These are phyloP conservation scores for Mikania micrantha DNA, from an alignment of 129 eudicot species.

Conservation along the genomic window DNA sequence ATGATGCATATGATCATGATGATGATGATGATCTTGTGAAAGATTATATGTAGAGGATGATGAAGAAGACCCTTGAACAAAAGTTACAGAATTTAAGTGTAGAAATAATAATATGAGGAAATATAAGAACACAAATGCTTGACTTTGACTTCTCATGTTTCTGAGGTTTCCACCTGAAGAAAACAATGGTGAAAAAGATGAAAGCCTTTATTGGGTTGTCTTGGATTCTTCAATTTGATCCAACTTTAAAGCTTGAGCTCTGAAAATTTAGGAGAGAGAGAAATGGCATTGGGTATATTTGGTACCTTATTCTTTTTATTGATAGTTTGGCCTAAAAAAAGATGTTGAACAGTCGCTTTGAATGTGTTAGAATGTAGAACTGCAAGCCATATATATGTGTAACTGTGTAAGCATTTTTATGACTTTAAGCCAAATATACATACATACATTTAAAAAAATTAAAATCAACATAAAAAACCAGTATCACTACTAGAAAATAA, in stretches of 20 bases:
- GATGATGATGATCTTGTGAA: not conserved
- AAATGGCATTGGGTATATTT: not conserved
- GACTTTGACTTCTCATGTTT: conserved; percentile 8
- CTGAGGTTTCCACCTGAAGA: not conserved
- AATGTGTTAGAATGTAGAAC: not conserved
- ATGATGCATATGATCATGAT: conserved; percentile 4
- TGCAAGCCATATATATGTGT: too few species aligned
- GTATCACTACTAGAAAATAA: too few species aligned
- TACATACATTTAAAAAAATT: too few species aligned
- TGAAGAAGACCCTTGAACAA: conserved; percentile 7
- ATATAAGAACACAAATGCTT: conserved; percentile 10
- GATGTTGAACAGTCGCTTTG: not conserved
- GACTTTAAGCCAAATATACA: not conserved
- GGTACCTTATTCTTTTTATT: not conserved
- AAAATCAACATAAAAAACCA: too few species aligned
- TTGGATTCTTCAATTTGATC: not conserved
- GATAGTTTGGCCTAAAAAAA: not conserved
- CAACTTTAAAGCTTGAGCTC: conserved; percentile 11
- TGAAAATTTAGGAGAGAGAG: not conserved
- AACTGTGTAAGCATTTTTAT: too few species aligned
- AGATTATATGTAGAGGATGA: conserved; percentile 16
- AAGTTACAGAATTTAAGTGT: not conserved
- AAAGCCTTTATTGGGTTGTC: conserved; percentile 10
- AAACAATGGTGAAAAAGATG: conserved; percentile 4
- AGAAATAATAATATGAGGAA: conserved; percentile 5